Percentiles rank a stretch among this genome's conserved stretches.
phyloP scores from a whole-genome alignment of 352 stramenopile genomes.

The Globisporangium emineosum region DNA sequence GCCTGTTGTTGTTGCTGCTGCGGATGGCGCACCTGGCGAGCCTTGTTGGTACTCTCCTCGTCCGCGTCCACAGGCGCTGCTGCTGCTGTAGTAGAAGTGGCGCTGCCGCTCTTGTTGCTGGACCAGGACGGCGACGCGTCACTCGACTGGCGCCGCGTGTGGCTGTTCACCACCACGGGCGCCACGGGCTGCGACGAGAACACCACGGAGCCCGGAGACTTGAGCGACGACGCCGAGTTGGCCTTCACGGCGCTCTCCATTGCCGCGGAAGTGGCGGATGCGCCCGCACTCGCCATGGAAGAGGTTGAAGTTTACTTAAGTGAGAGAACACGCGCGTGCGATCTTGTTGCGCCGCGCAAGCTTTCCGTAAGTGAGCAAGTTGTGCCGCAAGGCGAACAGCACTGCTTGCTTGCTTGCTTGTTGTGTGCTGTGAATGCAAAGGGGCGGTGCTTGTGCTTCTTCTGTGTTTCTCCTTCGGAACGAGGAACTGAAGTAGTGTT shows the following conservation, averaged over 20 bases:
- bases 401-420: not conserved
- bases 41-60: not conserved
- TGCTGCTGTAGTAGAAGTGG: not conserved
- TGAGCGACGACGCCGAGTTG: slow-evolving; percentile 6
- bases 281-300: not conserved
- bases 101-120: not conserved
- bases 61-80: not conserved
- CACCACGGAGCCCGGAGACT: slow-evolving; percentile 20
- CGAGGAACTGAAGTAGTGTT: not conserved
- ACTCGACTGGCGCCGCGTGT: slow-evolving; percentile 19
- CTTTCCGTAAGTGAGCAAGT: not conserved
- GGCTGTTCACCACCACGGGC: slow-evolving; percentile 27
- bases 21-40: not conserved
- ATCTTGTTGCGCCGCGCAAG: slow-evolving; percentile 1
- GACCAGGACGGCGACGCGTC: slow-evolving; percentile 14
- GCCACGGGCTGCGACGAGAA: slow-evolving; percentile 43
- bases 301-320: not conserved
- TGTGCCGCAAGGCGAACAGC: not conserved
- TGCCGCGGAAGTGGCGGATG: not conserved
- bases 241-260: not conserved
- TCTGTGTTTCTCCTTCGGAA: no score
- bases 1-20: slow-evolving; percentile 13
- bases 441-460: no score
- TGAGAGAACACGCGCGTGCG: not conserved
- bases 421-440: not conserved